Base-by-base conservation (phyloP, 1,284 basidiomycete species). In the Trichosporon ovoides region DNA sequence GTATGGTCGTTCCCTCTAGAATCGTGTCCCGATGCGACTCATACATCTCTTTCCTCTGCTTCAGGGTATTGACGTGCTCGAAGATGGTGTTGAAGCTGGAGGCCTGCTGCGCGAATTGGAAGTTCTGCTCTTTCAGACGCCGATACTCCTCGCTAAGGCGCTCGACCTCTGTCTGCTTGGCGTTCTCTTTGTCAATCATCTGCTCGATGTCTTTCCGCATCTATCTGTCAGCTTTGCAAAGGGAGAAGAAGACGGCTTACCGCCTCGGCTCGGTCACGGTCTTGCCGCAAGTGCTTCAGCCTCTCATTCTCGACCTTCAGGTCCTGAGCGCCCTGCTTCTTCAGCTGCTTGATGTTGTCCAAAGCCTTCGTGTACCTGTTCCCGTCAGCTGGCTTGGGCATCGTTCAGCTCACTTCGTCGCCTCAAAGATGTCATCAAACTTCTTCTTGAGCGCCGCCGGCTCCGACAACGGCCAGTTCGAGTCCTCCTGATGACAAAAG, bases 401-500 rank as follows among this genome's bases (percentile, higher is more conserved):
- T n/a, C n/a, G n/a, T 37, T 6, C 7, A 55, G 68, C 80, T 56
- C 58, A 91, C 90, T 88, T 88, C 1, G 95, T 98, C 1, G 96
- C 96, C 75, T 99, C 96, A 67, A 99, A 98, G 64, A 99, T 98
- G 70, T 98, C 96, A 69, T 98, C 96, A 65, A 96, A 98, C 75
- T 96, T 96, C 82, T 97, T 98, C 82, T 99, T 98, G 40, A 99
- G 78, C 1, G 85, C 83, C 0, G 90, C 81, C 0, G 95, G 89
- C 69, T 98, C 96, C 0, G 93, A 83, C 13, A 99, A 81, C 0
- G 96, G 96, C 96, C 96, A 99, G 70, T 93, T 97, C 0, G 91
- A 94, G 59, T 99, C 96, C 71, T 99, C 96, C 78, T 99, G 96
- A 76, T 99, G 96, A 77, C 96, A 99, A 71, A 99, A 98, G 61